These are phyloP conservation scores for Salicornia ramosissima DNA, from an alignment of 148 eudicot genomes.

Conservation along the genomic window DNA sequence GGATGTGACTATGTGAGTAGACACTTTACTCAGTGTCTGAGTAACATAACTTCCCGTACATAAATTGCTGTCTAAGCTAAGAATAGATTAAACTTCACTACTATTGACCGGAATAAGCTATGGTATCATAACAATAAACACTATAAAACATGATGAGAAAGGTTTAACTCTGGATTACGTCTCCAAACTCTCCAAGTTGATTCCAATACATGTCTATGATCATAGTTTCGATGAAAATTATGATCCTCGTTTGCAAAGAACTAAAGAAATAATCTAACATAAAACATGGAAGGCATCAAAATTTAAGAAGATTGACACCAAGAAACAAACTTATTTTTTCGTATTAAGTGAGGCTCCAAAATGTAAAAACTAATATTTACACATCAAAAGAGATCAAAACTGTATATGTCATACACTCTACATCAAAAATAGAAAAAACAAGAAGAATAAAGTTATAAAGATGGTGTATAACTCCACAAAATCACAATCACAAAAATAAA, in stretches of 20 bases:
- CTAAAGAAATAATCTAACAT: not conserved
- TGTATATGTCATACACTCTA: constrained; percentile 7
- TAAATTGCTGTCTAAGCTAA: too few species aligned
- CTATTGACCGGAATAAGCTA: too few species aligned
- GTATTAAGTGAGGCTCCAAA: constrained; percentile 17
- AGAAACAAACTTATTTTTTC: constrained; percentile 8
- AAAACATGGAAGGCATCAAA: not conserved
- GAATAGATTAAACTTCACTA: too few species aligned
- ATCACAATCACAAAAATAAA: not conserved
- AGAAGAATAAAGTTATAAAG: not conserved
- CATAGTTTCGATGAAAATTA: too few species aligned
- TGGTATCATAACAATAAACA: too few species aligned
- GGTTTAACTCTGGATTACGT: too few species aligned
- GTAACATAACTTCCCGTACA: too few species aligned
- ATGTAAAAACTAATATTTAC: constrained; percentile 18
- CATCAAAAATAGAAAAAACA: not conserved
- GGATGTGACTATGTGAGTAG: too few species aligned
- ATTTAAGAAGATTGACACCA: not conserved
- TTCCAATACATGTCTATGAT: too few species aligned
- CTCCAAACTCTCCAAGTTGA: too few species aligned
- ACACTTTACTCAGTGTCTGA: too few species aligned
- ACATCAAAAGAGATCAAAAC: constrained; percentile 19
- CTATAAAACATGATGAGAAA: too few species aligned
- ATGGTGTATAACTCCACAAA: not conserved
- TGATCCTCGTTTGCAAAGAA: not conserved